Evolutionary conservation across 2,329 filamentous ascomycete genomes (phyloP).

Genomic region (Colletotrichum brevisporum): DNA sequence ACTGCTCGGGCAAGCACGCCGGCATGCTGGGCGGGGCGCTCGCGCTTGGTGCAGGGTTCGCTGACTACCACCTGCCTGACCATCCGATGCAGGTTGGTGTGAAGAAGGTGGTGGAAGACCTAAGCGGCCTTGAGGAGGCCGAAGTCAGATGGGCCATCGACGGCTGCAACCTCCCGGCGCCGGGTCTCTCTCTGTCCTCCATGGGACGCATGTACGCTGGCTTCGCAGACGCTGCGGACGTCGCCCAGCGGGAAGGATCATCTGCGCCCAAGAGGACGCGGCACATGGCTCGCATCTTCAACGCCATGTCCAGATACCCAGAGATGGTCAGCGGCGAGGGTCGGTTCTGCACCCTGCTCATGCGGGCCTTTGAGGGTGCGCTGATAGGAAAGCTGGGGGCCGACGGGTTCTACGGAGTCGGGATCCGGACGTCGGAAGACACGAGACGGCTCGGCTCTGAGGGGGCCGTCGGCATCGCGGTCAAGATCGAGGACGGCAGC

Average conservation of each 20-base stretch:
- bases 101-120: slow-evolving; percentile 52
- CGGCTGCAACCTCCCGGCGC: slow-evolving; percentile 63
- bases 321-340: slow-evolving; percentile 61
- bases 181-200: slow-evolving; percentile 54
- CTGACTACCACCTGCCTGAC: slow-evolving; percentile 51
- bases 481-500: slow-evolving; percentile 65
- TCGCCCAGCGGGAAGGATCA: not conserved
- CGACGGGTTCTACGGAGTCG: slow-evolving; percentile 63
- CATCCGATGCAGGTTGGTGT: slow-evolving; percentile 58
- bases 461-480: slow-evolving; percentile 58
- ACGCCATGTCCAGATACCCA: slow-evolving; percentile 58
- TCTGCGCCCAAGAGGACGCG: slow-evolving; percentile 34
- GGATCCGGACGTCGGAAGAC: slow-evolving; percentile 53
- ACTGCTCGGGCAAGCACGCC: slow-evolving; percentile 64
- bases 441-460: slow-evolving; percentile 53
- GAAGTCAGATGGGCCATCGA: slow-evolving; percentile 59
- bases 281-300: slow-evolving; percentile 53
- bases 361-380: slow-evolving; percentile 53
- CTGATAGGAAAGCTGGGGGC: slow-evolving; percentile 64
- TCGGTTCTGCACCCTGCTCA: slow-evolving; percentile 62
- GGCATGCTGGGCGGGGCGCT: slow-evolving; percentile 61
- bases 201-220: slow-evolving; percentile 53
- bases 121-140: slow-evolving; percentile 47
- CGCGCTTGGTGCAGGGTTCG: slow-evolving; percentile 50
- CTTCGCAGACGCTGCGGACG: slow-evolving; percentile 53